Evolutionary conservation across 2,329 filamentous ascomycete species (phyloP).

Genomic region (Colletotrichum viniferum): DNA sequence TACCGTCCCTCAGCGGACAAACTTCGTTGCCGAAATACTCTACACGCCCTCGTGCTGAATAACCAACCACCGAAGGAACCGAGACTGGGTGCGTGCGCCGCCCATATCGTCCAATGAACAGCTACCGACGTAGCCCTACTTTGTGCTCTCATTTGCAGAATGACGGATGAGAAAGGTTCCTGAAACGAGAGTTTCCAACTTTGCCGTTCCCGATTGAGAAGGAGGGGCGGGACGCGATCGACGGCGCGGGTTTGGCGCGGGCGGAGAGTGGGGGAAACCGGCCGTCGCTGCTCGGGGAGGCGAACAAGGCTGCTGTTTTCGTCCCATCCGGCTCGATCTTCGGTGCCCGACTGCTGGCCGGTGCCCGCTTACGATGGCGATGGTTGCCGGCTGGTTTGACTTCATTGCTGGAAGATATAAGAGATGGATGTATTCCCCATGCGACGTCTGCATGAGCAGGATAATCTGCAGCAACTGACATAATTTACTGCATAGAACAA

Average conservation of each 20-base stretch:
- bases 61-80: neutral
- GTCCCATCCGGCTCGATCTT: neutral
- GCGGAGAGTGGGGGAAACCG: neutral
- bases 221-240: neutral
- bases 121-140: neutral
- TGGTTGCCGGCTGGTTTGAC: neutral
- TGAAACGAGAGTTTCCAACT: neutral
- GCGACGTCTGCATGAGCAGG: rapidly evolving
- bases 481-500: rapidly evolving
- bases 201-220: neutral
- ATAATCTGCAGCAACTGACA: neutral
- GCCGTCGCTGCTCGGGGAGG: neutral
- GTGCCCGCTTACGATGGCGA: neutral
- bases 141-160: neutral
- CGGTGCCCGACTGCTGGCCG: neutral
- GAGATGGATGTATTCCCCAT: neutral
- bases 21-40: neutral
- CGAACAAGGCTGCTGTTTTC: neutral
- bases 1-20: neutral
- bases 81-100: neutral
- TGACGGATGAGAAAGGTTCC: neutral
- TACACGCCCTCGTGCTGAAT: neutral
- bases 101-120: neutral
- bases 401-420: neutral
- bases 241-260: neutral